phyloP scores from a whole-genome alignment of 345 rosid genomes.

The Corchorus capsularis region DNA sequence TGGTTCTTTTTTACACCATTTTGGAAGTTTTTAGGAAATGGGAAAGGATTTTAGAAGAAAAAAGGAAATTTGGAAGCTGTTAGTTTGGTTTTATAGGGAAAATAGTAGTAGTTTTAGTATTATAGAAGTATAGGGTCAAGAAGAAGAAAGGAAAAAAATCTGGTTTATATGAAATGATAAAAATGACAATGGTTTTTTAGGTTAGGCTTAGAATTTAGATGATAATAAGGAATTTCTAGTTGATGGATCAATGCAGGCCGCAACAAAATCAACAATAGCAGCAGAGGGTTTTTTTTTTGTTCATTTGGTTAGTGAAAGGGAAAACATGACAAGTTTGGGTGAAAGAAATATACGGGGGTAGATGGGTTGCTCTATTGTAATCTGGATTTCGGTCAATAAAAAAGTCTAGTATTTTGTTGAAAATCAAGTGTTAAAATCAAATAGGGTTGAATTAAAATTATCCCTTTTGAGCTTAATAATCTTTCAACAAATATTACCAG shows the following conservation, averaged over 20 bases:
- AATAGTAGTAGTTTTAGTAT: too few relatives aligned
- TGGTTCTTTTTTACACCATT: background rate
- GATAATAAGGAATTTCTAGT: conserved; percentile 16
- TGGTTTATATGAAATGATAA: background rate
- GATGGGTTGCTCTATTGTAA: conserved; percentile 5
- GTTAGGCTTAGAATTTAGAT: conserved; percentile 28
- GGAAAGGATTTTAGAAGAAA: background rate
- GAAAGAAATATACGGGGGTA: background rate
- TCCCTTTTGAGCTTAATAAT: too few relatives aligned
- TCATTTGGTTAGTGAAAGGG: conserved; percentile 31
- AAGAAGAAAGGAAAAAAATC: too few relatives aligned
- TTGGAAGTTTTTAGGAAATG: conserved; percentile 17
- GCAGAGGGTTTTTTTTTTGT: conserved; percentile 21
- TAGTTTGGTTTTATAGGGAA: background rate
- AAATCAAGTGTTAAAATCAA: too few relatives aligned
- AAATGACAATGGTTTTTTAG: conserved; percentile 22
- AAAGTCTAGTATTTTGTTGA: background rate
- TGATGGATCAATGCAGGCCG: too few relatives aligned
- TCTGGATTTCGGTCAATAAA: conserved; percentile 16
- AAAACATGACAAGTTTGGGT: conserved; percentile 10
- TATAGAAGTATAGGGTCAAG: conserved; percentile 10
- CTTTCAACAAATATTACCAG: too few relatives aligned
- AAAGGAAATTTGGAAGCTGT: background rate
- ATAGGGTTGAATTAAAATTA: background rate
- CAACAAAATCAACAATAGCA: too few relatives aligned